Evolutionary conservation across 2,329 filamentous ascomycete species (phyloP).

Genomic region (Amesomyces nigricolor): DNA sequence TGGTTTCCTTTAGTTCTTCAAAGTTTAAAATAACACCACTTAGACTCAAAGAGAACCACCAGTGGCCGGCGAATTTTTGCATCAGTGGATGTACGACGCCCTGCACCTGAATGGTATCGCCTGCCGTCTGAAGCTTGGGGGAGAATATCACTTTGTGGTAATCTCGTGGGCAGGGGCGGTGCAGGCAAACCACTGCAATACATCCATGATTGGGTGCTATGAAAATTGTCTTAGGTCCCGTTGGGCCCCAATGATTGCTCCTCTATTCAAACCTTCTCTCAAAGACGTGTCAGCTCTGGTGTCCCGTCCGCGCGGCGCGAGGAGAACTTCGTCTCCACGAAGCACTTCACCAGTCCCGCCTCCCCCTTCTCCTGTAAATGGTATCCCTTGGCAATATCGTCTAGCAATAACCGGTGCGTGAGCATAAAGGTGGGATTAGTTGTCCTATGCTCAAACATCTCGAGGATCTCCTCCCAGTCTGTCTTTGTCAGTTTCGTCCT

Average conservation of each 20-base stretch:
- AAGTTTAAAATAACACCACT: too few relatives aligned
- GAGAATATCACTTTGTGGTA: background rate
- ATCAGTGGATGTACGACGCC: background rate
- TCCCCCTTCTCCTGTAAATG: slow-evolving; percentile 16
- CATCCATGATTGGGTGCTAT: too few relatives aligned
- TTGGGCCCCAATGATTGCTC: too few relatives aligned
- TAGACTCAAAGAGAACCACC: background rate
- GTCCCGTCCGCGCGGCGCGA: slow-evolving; percentile 6
- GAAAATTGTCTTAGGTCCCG: too few relatives aligned
- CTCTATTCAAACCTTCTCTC: background rate
- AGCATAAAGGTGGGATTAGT: slow-evolving; percentile 15
- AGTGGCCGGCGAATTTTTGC: background rate
- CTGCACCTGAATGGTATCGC: background rate
- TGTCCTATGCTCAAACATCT: slow-evolving; percentile 12
- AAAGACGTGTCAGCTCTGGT: slow-evolving; percentile 13
- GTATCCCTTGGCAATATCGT: slow-evolving; percentile 17
- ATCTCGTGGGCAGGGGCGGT: background rate
- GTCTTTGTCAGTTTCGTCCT: background rate
- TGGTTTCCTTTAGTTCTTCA: too few relatives aligned
- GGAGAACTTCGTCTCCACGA: slow-evolving; percentile 17
- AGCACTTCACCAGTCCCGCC: slow-evolving; percentile 15
- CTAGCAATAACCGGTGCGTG: slow-evolving; percentile 15
- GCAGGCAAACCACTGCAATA: too few relatives aligned
- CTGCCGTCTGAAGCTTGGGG: background rate
- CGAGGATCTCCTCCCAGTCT: slow-evolving; percentile 15